Evolutionary conservation across 2,329 filamentous ascomycete genomes (phyloP), one percentile per base, ranked within the genome.

Genomic region (Penicillium sp.): DNA sequence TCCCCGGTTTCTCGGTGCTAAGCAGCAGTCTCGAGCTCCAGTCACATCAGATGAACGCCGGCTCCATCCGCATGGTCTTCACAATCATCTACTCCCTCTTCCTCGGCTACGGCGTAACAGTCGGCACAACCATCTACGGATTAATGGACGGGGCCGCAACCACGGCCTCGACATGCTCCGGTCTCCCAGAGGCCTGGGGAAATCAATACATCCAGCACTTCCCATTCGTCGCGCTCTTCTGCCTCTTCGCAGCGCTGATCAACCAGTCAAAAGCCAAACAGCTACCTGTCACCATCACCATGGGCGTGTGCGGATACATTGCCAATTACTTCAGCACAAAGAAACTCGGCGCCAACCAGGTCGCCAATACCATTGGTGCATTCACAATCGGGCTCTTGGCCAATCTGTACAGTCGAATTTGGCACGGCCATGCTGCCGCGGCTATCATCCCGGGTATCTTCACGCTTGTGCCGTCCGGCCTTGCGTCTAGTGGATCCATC

Each of bases 371-470:
- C 29, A 80, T 93, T 2, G 89, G 89, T 32, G 90, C 91, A 0
- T 80, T 94, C 46, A 83, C 84, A 0, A 86, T 94, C 14, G 90
- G 91, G 9, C 82, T 92, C 27, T 75, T 91, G 42, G 90, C 89
- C 14, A 94, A 94, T 63, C 66, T 91, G 4, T 92, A 93, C 74
- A 87, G 86, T 13, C 83, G 90, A 2, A 61, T 79, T 32, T 72
- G 88, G 21, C 91, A 92, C 68, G 89, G 88, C 2, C 83, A 95
- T 7, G 91, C 91, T 0, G 91, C 91, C 0, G 90, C 90, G 0
- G 88, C 89, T 5, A 90, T 96, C 80, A 79, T 96, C 10, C 91
- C 92, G 0, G 91, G 89, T 14, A 94, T 96, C 60, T 95, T 94
- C 60, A 82, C 85, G 1, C 81, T 85, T 56, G 83, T 86, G 0